These are phyloP conservation scores for Colletotrichum tanaceti DNA, from an alignment of 2,329 filamentous ascomycete genomes.

Conservation along the genomic window DNA sequence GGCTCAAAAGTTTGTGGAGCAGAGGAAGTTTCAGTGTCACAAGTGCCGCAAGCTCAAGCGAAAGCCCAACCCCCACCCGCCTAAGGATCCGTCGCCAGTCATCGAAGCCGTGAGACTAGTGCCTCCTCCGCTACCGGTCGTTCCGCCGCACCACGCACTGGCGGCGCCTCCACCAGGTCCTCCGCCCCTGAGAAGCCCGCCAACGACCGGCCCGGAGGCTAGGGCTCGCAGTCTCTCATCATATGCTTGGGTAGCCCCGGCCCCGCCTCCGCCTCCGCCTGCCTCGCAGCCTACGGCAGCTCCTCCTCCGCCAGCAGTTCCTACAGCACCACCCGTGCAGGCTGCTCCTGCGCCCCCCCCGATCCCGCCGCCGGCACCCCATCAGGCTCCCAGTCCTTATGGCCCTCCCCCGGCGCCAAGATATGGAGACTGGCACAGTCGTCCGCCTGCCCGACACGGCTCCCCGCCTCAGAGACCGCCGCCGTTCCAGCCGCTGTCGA, in stretches of 20 bases:
- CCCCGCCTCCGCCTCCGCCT: slow-evolving; percentile 37
- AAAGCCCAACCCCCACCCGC: slow-evolving; percentile 52
- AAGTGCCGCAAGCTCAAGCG: slow-evolving; percentile 73
- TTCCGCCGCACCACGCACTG: slow-evolving; percentile 44
- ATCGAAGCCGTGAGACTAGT: slow-evolving; percentile 27
- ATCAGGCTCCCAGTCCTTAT: slow-evolving; percentile 52
- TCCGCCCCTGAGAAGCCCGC: slow-evolving; percentile 39
- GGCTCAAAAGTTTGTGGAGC: slow-evolving; percentile 68
- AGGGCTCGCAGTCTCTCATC: slow-evolving; percentile 40
- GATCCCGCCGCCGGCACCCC: slow-evolving; percentile 51
- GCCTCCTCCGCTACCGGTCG: slow-evolving; percentile 43
- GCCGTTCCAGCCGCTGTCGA: slow-evolving; percentile 52
- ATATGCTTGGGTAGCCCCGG: slow-evolving; percentile 35
- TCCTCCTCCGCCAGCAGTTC: slow-evolving; percentile 43
- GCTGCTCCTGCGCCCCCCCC: slow-evolving; percentile 47
- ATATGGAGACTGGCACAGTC: slow-evolving; percentile 59
- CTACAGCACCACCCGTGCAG: slow-evolving; percentile 37
- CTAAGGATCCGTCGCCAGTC: slow-evolving; percentile 30
- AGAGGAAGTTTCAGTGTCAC: slow-evolving; percentile 77
- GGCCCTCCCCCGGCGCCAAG: slow-evolving; percentile 40
- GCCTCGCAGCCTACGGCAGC: slow-evolving; percentile 29
- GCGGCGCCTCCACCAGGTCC: slow-evolving; percentile 42
- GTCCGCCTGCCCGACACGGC: slow-evolving; percentile 61
- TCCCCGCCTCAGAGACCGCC: slow-evolving; percentile 59
- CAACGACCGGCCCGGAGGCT: slow-evolving; percentile 35